Evolutionary conservation across 2,329 filamentous ascomycete genomes (phyloP).

Genomic region (Acrocalymma vagum): DNA sequence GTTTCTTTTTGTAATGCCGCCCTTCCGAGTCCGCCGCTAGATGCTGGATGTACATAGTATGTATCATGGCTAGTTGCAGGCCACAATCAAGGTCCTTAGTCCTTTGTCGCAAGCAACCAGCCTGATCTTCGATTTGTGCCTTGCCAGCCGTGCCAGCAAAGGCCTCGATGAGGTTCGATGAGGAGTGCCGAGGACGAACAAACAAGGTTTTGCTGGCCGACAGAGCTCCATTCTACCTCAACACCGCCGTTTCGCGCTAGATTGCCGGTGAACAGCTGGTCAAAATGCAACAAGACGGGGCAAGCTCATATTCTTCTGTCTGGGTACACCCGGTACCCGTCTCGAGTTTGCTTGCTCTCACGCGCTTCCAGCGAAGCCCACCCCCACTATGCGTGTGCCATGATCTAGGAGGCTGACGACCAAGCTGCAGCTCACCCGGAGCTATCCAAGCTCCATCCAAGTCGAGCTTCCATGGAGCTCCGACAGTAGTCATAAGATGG

Average conservation of each 20-base stretch:
- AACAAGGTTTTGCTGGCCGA: slow-evolving; percentile 23
- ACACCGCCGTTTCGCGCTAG: slow-evolving; percentile 28
- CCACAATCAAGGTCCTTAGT: slow-evolving; percentile 40
- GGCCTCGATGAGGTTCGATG: slow-evolving; percentile 14
- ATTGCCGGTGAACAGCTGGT: slow-evolving; percentile 15
- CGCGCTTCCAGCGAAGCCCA: background rate
- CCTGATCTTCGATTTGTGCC: slow-evolving; percentile 11
- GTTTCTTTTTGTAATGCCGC: slow-evolving; percentile 6
- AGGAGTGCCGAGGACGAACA: slow-evolving; percentile 8
- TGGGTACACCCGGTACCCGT: no score
- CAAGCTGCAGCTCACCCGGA: slow-evolving; percentile 34
- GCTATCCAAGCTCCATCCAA: slow-evolving; percentile 34
- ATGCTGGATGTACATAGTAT: no score
- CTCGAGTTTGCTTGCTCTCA: background rate
- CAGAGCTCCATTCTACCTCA: slow-evolving; percentile 27
- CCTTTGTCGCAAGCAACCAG: slow-evolving; percentile 15
- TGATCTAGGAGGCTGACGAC: slow-evolving; percentile 40
- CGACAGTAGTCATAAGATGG: slow-evolving; percentile 35
- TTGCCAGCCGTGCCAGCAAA: slow-evolving; percentile 29
- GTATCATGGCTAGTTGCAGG: no score
- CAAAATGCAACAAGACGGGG: slow-evolving; percentile 15
- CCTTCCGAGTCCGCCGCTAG: slow-evolving; percentile 37
- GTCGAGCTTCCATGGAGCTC: slow-evolving; percentile 28
- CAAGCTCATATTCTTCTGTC: no score
- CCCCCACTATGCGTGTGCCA: slow-evolving; percentile 27